Percentiles rank a stretch among this genome's conserved stretches.
Evolutionary conservation across 352 stramenopile genomes (phyloP).

Genomic region (Globisporangium recalcitrans): DNA sequence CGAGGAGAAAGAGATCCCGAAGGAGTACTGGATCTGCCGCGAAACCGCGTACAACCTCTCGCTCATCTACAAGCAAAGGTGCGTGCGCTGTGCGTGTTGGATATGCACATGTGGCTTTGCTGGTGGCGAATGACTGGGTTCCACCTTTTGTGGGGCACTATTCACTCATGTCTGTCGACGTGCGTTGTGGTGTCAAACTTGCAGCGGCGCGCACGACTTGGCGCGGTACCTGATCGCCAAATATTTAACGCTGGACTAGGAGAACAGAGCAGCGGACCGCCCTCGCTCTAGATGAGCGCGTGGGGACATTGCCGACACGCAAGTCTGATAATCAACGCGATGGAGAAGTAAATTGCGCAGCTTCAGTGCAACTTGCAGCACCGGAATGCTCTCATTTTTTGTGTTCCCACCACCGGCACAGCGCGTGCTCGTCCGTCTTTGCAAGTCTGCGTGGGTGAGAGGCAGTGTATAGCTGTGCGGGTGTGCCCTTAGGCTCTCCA

Average conservation of each 20-base stretch:
- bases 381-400: not conserved
- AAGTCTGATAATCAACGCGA: not conserved
- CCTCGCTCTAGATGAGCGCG: not conserved
- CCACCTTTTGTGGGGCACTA: too few species aligned
- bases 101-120: not conserved
- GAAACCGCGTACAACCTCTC: conserved; percentile 88
- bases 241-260: conserved; percentile 72
- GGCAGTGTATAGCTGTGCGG: not conserved
- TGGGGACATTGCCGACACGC: not conserved
- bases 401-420: not conserved
- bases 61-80: conserved; percentile 87
- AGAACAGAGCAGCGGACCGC: not conserved
- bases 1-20: conserved; percentile 38
- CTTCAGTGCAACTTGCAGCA: not conserved
- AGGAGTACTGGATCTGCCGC: conserved; percentile 68
- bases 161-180: not conserved
- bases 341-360: conserved; percentile 2
- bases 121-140: too few species aligned
- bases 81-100: not conserved
- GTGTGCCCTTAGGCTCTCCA: not conserved
- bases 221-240: conserved; percentile 72
- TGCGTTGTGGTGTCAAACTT: not conserved
- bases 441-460: not conserved
- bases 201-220: conserved; percentile 69
- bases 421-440: not conserved